A percentile compares a stretch with the other conserved stretches of the same genome.
Evolutionary conservation across 305 asterid species (phyloP).

Genomic region (Fraxinus platypoda): DNA sequence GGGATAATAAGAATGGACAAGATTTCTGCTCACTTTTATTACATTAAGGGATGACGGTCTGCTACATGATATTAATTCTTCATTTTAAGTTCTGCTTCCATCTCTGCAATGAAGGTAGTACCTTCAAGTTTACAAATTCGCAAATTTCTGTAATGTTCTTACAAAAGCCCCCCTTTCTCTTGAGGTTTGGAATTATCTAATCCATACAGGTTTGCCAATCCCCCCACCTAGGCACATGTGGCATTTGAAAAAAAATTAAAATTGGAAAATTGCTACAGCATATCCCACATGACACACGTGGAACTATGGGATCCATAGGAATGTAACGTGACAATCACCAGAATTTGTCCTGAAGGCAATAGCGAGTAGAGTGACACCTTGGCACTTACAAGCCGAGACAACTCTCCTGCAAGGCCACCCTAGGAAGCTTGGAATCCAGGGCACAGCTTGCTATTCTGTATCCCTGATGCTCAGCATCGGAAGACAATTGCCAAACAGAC

Average conservation of each 20-base stretch:
- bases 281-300: background rate
- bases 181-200: background rate
- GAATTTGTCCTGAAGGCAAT: background rate
- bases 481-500: background rate
- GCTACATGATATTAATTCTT: background rate
- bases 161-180: background rate
- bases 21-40: background rate
- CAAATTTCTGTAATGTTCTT: background rate
- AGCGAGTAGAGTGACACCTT: constrained; percentile 20
- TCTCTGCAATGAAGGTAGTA: background rate
- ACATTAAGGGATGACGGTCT: background rate
- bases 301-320: background rate
- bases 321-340: background rate
- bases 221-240: background rate
- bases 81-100: background rate
- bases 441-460: background rate
- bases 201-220: background rate
- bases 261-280: background rate
- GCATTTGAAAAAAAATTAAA: background rate
- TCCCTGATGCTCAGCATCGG: background rate
- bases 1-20: background rate
- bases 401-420: background rate
- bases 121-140: background rate
- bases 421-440: background rate
- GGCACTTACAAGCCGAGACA: background rate